Conservation (phyloP, 1,284 basidiomycete species). For the Ceratobasidium sp. region DNA sequence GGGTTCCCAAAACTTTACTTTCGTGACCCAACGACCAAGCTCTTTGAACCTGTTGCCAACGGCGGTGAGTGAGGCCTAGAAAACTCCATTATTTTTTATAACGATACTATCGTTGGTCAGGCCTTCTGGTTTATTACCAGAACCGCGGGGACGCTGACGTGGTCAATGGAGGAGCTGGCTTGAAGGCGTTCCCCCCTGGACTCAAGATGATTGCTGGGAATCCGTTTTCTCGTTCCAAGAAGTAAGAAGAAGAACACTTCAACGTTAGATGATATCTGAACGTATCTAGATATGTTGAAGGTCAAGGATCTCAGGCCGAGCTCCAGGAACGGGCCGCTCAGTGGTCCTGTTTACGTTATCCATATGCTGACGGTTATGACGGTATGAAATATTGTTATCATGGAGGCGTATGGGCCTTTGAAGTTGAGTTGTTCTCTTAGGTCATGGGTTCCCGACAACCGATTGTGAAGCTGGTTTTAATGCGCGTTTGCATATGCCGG, state of each 20-base stretch:
- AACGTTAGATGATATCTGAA: neutral
- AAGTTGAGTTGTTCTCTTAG: neutral
- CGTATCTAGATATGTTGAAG: neutral
- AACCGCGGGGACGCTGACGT: constrained; percentile 24
- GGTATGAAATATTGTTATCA: neutral
- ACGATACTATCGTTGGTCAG: no score
- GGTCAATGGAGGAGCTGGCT: constrained; percentile 50
- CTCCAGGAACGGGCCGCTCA: constrained; percentile 60
- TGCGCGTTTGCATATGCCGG: constrained; percentile 55
- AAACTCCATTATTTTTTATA: no score
- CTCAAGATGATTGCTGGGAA: constrained; percentile 64
- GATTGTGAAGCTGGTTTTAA: constrained; percentile 62
- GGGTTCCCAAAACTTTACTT: constrained; percentile 55
- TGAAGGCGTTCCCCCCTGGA: constrained; percentile 56
- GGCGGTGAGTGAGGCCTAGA: no score
- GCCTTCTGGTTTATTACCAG: constrained; percentile 45
- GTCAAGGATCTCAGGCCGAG: constrained; percentile 50
- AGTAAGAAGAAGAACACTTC: neutral
- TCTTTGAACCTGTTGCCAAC: constrained; percentile 54
- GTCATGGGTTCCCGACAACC: constrained; percentile 59
- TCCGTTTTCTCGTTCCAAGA: constrained; percentile 47
- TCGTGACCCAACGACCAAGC: constrained; percentile 57
- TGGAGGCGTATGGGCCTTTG: neutral
- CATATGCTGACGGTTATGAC: constrained; percentile 53
- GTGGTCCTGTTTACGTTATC: constrained; percentile 62